Percentiles rank a stretch among this genome's conserved stretches.
Evolutionary conservation across 2,329 filamentous ascomycete genomes (phyloP).

Genomic region (Penicillium sp.): DNA sequence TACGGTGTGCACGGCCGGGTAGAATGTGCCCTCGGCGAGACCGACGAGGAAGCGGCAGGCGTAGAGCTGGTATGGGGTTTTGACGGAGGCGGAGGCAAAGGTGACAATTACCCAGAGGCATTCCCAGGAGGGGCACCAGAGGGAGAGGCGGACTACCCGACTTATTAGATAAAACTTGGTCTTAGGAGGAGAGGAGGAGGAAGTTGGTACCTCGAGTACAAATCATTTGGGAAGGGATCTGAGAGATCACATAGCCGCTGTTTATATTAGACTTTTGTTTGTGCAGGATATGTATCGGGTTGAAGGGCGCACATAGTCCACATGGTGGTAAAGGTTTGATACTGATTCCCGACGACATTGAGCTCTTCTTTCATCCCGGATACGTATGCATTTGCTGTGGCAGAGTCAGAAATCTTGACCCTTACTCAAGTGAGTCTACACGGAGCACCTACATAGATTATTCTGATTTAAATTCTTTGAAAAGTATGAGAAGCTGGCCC

Average conservation of each 20-base stretch:
- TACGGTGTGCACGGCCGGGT: slow-evolving; percentile 3
- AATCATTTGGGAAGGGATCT: slow-evolving; percentile 9
- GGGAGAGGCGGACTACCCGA: not conserved
- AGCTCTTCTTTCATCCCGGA: slow-evolving; percentile 12
- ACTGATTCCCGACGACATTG: slow-evolving; percentile 7
- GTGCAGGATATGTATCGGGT: not conserved
- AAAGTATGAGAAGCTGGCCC: slow-evolving; percentile 11
- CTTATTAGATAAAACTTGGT: not conserved
- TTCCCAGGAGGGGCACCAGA: slow-evolving; percentile 10
- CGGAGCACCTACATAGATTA: not conserved
- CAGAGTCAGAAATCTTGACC: not conserved
- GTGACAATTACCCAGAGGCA: slow-evolving; percentile 2
- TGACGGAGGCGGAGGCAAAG: not conserved
- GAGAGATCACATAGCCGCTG: slow-evolving; percentile 1
- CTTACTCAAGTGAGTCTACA: not conserved
- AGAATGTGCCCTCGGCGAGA: slow-evolving; percentile 11
- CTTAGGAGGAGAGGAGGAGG: not conserved
- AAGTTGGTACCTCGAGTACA: not conserved
- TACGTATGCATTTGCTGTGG: slow-evolving; percentile 9
- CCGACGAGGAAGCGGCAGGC: slow-evolving; percentile 9
- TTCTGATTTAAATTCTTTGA: slow-evolving; percentile 10
- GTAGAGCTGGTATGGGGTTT: slow-evolving; percentile 9
- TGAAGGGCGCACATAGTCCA: not conserved
- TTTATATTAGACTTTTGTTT: not conserved
- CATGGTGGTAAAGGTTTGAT: slow-evolving; percentile 8